phyloP scores from a whole-genome alignment of 139 green algal genomes.

The Chlamydomonas sp. region DNA sequence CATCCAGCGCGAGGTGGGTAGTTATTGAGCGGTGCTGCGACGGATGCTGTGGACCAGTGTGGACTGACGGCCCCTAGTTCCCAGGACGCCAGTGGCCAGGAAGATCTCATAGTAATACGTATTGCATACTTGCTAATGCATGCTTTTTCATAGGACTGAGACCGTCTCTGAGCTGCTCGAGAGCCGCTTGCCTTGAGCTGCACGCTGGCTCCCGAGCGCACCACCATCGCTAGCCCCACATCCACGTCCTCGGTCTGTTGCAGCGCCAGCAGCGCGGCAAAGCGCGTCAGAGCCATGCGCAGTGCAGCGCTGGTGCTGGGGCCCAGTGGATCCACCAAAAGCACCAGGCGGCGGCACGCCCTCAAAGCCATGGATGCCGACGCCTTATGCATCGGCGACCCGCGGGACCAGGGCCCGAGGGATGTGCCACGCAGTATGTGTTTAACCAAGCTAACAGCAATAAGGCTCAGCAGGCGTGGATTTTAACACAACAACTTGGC shows the following conservation, averaged over 20 bases:
- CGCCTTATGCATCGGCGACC: too few relatives aligned
- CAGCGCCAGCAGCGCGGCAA: slow-evolving; percentile 21
- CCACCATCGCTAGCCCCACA: slow-evolving; percentile 16
- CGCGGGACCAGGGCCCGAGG: too few relatives aligned
- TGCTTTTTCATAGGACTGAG: background rate
- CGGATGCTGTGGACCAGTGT: too few relatives aligned
- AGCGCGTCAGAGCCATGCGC: slow-evolving; percentile 9
- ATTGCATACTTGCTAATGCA: background rate
- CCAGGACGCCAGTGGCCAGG: background rate
- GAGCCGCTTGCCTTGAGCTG: slow-evolving; percentile 15
- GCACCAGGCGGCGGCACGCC: slow-evolving; percentile 4
- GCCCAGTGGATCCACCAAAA: slow-evolving; percentile 19
- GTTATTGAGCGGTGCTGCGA: too few relatives aligned
- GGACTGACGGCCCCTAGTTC: too few relatives aligned
- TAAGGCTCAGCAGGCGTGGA: too few relatives aligned
- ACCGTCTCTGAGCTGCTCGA: too few relatives aligned
- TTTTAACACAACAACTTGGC: too few relatives aligned
- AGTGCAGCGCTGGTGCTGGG: background rate
- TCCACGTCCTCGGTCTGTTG: background rate
- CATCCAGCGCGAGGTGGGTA: too few relatives aligned
- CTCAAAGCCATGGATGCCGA: too few relatives aligned
- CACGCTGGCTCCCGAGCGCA: background rate
- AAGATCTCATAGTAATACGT: background rate
- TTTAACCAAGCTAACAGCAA: too few relatives aligned
- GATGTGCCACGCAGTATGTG: too few relatives aligned